Conservation (phyloP, 2,329 filamentous ascomycete genomes). For the Ophiocordyceps australis region DNA sequence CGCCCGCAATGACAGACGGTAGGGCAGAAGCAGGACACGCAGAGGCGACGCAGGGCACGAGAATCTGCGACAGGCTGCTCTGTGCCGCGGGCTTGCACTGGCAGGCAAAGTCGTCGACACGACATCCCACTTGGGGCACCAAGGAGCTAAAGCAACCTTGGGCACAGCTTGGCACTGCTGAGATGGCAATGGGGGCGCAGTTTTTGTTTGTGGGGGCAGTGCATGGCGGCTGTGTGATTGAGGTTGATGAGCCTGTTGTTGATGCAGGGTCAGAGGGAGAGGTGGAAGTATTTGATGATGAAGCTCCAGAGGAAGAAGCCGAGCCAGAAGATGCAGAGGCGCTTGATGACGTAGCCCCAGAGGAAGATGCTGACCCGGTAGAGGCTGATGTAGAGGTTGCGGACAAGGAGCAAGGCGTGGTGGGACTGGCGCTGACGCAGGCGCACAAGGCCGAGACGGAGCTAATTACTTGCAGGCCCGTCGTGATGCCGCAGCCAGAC, state of each 20-base stretch:
- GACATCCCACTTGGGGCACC: constrained; percentile 9
- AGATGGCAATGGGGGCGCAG: constrained; percentile 9
- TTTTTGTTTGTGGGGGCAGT: constrained; percentile 4
- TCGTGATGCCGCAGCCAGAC: constrained; percentile 5
- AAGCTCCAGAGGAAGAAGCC: too few relatives aligned
- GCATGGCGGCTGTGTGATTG: too few relatives aligned
- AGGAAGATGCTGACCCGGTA: too few relatives aligned
- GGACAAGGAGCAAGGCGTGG: constrained; percentile 6
- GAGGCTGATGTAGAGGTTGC: too few relatives aligned
- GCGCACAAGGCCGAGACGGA: constrained; percentile 7
- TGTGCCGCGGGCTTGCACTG: constrained; percentile 9
- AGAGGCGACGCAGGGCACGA: constrained; percentile 11
- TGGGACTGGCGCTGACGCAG: constrained; percentile 8
- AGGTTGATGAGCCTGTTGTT: too few relatives aligned
- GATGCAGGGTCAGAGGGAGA: too few relatives aligned
- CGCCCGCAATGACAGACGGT: constrained; percentile 9
- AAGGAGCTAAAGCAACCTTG: constrained; percentile 9
- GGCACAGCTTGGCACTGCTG: constrained; percentile 9
- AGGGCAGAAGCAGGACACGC: constrained; percentile 8
- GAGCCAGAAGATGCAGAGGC: too few relatives aligned
- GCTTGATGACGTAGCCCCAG: too few relatives aligned
- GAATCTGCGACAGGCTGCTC: constrained; percentile 6
- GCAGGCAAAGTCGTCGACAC: constrained; percentile 9
- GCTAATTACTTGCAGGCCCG: constrained; percentile 4
- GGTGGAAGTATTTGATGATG: too few relatives aligned